Conservation (phyloP, 192 early-diverging fungal species). For the Coemansia sp. region DNA sequence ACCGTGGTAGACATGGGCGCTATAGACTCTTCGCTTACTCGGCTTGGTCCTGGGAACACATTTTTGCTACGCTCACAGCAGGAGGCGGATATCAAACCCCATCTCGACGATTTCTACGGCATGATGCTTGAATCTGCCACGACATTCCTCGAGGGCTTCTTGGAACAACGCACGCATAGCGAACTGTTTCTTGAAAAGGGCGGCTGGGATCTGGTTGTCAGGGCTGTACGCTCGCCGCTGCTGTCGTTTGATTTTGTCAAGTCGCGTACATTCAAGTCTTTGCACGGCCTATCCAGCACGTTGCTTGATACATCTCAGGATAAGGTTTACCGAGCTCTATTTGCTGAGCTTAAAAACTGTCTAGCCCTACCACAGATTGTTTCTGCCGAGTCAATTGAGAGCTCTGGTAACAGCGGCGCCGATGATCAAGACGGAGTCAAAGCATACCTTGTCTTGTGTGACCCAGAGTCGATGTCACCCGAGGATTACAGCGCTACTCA, state of each 20-base stretch:
- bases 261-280: constrained; percentile 48
- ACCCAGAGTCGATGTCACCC: constrained; percentile 24
- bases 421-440: constrained; percentile 5
- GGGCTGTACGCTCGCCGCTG: constrained; percentile 43
- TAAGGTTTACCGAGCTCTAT: constrained; percentile 31
- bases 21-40: constrained; percentile 25
- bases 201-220: constrained; percentile 46
- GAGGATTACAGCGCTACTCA: constrained; percentile 24
- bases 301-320: constrained; percentile 49
- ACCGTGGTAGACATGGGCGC: no score
- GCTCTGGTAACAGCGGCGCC: not conserved
- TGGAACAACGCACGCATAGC: constrained; percentile 48
- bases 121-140: constrained; percentile 55
- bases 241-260: constrained; percentile 51
- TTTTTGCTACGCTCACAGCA: constrained; percentile 37
- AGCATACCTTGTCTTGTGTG: constrained; percentile 29
- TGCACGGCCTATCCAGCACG: constrained; percentile 42
- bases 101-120: constrained; percentile 57
- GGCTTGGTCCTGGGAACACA: constrained; percentile 42
- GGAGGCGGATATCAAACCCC: constrained; percentile 48
- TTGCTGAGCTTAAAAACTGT: constrained; percentile 29
- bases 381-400: not conserved
- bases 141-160: constrained; percentile 48
- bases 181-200: constrained; percentile 44
- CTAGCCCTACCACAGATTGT: constrained; percentile 15